A percentile compares a stretch with the other conserved stretches of the same genome.
Evolutionary conservation across 345 rosid genomes (phyloP).

Genomic region (Euphorbia pulcherrima): DNA sequence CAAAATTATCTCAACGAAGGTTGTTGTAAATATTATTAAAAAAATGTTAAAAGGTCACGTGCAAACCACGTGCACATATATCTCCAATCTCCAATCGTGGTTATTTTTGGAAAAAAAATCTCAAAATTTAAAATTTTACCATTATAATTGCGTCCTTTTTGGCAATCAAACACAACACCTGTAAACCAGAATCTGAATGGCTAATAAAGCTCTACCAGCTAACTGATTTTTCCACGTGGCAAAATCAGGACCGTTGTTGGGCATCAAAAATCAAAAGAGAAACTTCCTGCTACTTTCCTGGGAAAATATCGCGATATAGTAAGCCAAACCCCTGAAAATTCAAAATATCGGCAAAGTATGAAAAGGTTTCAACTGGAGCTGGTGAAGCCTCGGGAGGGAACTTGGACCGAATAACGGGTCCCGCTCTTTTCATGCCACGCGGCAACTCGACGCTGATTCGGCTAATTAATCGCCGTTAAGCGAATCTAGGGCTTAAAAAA

Average conservation of each 20-base stretch:
- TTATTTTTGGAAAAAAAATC: neutral
- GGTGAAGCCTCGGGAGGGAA: constrained; percentile 2
- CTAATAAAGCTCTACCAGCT: neutral
- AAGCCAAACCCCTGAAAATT: neutral
- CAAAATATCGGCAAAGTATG: constrained; percentile 16
- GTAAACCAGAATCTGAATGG: constrained; percentile 9
- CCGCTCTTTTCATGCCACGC: constrained; percentile 40
- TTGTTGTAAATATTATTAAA: too few species aligned
- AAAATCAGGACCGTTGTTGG: constrained; percentile 11
- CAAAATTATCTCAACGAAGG: too few species aligned
- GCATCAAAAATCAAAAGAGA: neutral
- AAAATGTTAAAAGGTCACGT: neutral
- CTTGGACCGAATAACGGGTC: neutral
- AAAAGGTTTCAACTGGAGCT: neutral
- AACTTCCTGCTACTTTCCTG: constrained; percentile 36
- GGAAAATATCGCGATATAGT: constrained; percentile 15
- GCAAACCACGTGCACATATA: neutral
- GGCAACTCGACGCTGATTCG: constrained; percentile 50
- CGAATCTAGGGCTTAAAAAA: constrained; percentile 15
- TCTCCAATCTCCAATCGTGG: neutral
- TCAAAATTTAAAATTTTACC: too few species aligned
- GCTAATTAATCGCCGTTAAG: constrained; percentile 5
- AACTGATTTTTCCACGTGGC: constrained; percentile 19
- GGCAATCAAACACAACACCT: neutral
- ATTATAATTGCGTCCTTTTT: neutral